A percentile compares a stretch with the other conserved stretches of the same genome.
phyloP scores from a whole-genome alignment of 2,329 filamentous ascomycete species.

The Magnaporthiopsis poae region DNA sequence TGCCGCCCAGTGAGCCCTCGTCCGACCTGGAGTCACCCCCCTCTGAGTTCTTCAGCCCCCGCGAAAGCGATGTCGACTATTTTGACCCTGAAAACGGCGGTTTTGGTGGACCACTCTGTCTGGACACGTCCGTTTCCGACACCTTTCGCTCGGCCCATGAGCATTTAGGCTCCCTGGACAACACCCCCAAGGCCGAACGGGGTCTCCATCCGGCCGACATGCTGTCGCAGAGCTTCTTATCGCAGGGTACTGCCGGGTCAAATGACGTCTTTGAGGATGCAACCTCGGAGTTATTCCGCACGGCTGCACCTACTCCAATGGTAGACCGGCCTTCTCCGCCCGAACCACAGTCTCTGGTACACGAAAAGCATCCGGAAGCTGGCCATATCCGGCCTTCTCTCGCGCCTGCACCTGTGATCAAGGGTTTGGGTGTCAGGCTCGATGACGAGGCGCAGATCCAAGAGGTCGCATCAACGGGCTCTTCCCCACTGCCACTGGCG shows the following conservation, averaged over 20 bases:
- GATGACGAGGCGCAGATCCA: not conserved
- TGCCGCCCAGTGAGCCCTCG: constrained; percentile 30
- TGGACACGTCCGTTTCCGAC: constrained; percentile 29
- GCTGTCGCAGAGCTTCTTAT: constrained; percentile 4
- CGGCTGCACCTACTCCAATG: constrained; percentile 6
- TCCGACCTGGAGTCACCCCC: not conserved
- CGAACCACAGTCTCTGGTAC: not conserved
- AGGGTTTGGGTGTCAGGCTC: not conserved
- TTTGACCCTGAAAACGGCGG: not conserved
- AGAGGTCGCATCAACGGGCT: not conserved
- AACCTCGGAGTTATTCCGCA: constrained; percentile 6
- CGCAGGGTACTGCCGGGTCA: constrained; percentile 9
- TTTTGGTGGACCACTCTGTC: constrained; percentile 20
- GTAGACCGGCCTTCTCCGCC: not conserved
- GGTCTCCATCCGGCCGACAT: constrained; percentile 22
- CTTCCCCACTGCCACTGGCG: too few species aligned
- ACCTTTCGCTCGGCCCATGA: constrained; percentile 27
- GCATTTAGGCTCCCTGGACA: constrained; percentile 52
- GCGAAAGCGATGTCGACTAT: not conserved
- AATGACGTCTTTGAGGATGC: constrained; percentile 12
- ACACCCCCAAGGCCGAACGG: constrained; percentile 55
- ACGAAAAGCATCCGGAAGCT: not conserved
- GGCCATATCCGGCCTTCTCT: not conserved
- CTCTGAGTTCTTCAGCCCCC: not conserved
- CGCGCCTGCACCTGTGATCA: not conserved